Percentiles rank a stretch among this genome's conserved stretches.
Evolutionary conservation across 371 early-diverging fungal genomes (phyloP).

Genomic region (Rhizopus microsporus): DNA sequence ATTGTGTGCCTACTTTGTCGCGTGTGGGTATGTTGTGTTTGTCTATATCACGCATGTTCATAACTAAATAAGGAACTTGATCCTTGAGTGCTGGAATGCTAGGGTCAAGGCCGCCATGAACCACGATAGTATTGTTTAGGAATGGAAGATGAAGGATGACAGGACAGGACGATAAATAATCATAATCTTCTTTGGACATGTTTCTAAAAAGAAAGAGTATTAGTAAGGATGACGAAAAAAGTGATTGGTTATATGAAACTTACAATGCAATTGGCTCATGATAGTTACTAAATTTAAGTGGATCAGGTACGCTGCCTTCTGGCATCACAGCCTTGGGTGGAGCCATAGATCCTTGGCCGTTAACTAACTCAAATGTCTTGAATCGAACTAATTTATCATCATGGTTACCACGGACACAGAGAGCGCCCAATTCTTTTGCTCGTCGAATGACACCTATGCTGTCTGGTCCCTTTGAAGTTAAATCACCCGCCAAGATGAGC

Average conservation of each 20-base stretch:
- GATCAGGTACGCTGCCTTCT: constrained; percentile 44
- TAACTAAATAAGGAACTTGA: constrained; percentile 52
- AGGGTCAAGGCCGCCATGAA: constrained; percentile 74
- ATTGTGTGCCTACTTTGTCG: constrained; percentile 49
- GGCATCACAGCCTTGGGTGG: constrained; percentile 27
- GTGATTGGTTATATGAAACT: constrained; percentile 1
- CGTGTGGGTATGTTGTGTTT: constrained; percentile 36
- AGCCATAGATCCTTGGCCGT: constrained; percentile 30
- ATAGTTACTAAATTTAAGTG: constrained; percentile 40
- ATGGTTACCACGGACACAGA: constrained; percentile 78
- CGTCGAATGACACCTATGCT: constrained; percentile 62
- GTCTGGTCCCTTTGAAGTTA: constrained; percentile 71
- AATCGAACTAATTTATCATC: constrained; percentile 72
- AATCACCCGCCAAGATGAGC: constrained; percentile 70
- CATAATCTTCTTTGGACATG: constrained; percentile 55
- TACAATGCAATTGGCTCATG: constrained; percentile 47
- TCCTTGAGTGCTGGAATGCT: constrained; percentile 20
- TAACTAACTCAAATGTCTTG: constrained; percentile 47
- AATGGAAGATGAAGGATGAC: constrained; percentile 57
- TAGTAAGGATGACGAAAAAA: background rate
- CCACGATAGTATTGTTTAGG: constrained; percentile 57
- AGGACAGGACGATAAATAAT: constrained; percentile 62
- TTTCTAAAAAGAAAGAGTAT: constrained; percentile 18
- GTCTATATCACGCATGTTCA: constrained; percentile 63
- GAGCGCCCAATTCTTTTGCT: constrained; percentile 52